Evolutionary conservation across 192 early-diverging fungal species (phyloP).

Genomic region (Coemansia aciculifera): DNA sequence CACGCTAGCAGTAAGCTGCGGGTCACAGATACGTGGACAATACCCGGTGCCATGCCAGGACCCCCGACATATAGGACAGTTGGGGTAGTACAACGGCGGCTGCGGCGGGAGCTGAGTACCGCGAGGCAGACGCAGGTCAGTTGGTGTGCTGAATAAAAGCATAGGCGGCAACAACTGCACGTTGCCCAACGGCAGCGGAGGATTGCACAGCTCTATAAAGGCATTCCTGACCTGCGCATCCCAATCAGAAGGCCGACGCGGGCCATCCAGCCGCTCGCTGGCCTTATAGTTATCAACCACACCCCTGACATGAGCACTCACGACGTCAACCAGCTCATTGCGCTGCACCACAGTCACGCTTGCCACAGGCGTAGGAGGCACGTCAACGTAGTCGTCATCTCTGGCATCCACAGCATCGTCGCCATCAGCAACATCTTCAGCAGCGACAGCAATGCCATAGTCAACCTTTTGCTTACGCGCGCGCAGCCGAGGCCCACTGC

Average conservation of each 20-base stretch:
- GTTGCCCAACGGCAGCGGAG: not conserved
- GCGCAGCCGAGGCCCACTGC: constrained; percentile 28
- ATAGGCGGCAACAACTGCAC: not conserved
- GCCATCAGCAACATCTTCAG: constrained; percentile 2
- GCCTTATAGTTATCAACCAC: not conserved
- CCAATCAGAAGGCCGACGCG: not conserved
- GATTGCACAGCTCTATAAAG: not conserved
- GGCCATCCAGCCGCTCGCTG: not conserved
- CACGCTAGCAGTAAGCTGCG: constrained; percentile 7
- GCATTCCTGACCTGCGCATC: not conserved
- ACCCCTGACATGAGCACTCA: constrained; percentile 5
- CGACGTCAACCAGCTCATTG: not conserved
- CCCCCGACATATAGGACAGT: constrained; percentile 8
- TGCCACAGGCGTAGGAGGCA: not conserved
- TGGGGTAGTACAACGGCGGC: not conserved
- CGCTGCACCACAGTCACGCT: not conserved
- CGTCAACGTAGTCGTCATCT: not conserved
- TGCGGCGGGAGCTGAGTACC: constrained; percentile 18
- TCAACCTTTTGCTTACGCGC: constrained; percentile 39
- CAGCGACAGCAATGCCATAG: constrained; percentile 1
- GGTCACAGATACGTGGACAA: constrained; percentile 24
- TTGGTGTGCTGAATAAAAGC: constrained; percentile 28
- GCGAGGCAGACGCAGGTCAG: constrained; percentile 20
- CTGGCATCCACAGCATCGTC: constrained; percentile 13
- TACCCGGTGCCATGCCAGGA: constrained; percentile 3